Percentiles rank a stretch among this genome's conserved stretches.
phyloP scores from a whole-genome alignment of 1,139 yeast genomes.

The Geotrichum klebahnii region DNA sequence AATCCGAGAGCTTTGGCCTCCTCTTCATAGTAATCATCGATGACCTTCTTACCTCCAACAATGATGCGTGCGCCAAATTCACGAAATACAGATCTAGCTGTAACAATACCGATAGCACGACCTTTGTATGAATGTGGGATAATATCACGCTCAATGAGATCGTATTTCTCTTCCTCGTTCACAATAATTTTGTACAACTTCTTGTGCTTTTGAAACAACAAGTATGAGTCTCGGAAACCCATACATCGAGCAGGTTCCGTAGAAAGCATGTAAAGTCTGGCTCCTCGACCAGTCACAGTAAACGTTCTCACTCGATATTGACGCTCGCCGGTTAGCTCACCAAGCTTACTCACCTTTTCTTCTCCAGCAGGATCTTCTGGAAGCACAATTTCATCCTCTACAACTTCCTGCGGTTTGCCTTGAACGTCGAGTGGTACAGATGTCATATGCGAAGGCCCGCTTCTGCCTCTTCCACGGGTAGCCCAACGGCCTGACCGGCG shows the following conservation, averaged over 20 bases:
- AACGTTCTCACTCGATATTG: constrained; percentile 77
- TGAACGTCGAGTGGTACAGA: constrained; percentile 41
- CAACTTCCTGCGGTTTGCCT: constrained; percentile 51
- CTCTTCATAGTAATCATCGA: constrained; percentile 86
- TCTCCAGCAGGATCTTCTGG: constrained; percentile 80
- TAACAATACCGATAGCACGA: constrained; percentile 80
- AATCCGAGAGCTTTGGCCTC: constrained; percentile 67
- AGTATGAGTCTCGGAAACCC: constrained; percentile 90
- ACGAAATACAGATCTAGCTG: constrained; percentile 83
- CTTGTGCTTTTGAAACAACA: constrained; percentile 80
- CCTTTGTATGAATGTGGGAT: constrained; percentile 91
- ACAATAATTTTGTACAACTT: constrained; percentile 69
- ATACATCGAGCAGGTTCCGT: constrained; percentile 95
- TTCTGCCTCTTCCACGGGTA: constrained; percentile 27
- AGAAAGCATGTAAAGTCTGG: constrained; percentile 73
- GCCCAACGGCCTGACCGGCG: constrained; percentile 29
- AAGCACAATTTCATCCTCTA: constrained; percentile 77
- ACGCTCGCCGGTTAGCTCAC: constrained; percentile 71
- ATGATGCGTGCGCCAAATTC: constrained; percentile 90
- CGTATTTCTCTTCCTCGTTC: constrained; percentile 74
- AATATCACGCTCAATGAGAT: constrained; percentile 72
- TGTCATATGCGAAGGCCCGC: constrained; percentile 25
- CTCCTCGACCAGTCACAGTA: constrained; percentile 67
- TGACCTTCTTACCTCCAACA: constrained; percentile 71
- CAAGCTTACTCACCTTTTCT: constrained; percentile 63